Conservation (phyloP, 441 rosid genomes). For the Isatis lusitanica region DNA sequence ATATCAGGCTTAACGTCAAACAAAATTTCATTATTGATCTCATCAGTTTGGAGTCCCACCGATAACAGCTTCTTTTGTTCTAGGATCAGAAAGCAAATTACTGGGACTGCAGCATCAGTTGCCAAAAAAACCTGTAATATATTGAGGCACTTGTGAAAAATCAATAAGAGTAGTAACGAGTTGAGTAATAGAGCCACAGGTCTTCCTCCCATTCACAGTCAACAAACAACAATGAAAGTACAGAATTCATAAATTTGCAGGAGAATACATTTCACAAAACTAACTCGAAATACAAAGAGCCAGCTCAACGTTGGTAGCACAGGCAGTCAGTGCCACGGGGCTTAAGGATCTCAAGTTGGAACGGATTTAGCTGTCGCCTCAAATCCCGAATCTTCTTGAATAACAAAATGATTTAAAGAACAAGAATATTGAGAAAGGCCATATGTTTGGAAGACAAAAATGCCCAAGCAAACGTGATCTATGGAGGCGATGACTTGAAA, state of each 20-base stretch:
- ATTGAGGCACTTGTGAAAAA: slow-evolving; percentile 20
- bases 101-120: slow-evolving; percentile 76
- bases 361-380: not conserved
- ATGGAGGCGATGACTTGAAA: not conserved
- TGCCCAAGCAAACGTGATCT: not conserved
- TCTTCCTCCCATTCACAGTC: slow-evolving; percentile 4
- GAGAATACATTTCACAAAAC: not conserved
- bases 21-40: slow-evolving; percentile 72
- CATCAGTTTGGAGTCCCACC: slow-evolving; percentile 82
- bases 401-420: slow-evolving; percentile 3
- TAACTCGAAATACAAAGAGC: slow-evolving; percentile 4
- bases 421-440: not conserved
- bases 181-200: not conserved
- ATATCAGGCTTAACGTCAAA: slow-evolving; percentile 83
- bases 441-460: slow-evolving; percentile 1
- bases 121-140: slow-evolving; percentile 83
- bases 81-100: slow-evolving; percentile 84
- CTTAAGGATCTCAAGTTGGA: not conserved
- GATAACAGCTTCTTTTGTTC: slow-evolving; percentile 92
- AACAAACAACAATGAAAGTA: slow-evolving; percentile 11
- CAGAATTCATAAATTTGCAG: not conserved
- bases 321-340: not conserved
- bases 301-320: not conserved
- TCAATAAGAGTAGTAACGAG: slow-evolving; percentile 4
- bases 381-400: not conserved